Base-by-base conservation (phyloP, 164 flowering plant species). In the Stephania japonica region DNA sequence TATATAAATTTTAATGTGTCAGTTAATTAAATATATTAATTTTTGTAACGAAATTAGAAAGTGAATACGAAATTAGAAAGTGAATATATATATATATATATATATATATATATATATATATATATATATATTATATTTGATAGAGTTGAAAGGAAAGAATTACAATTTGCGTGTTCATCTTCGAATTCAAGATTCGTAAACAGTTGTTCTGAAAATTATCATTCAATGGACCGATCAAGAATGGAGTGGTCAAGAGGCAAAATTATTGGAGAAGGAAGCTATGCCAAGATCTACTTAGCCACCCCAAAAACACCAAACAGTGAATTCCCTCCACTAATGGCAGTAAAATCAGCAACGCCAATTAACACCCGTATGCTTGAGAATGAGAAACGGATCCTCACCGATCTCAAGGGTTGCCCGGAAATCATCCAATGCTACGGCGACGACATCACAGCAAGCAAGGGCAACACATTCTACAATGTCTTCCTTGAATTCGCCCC, bases 171-270 rank as follows among this genome's bases (percentile, higher is more conserved):
- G 14, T 32, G 38, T 32, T 32, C n/a, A 32, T 0, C 38, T 32
- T 32, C 38, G 38, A 32, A 32, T 4, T 32, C 38, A 32, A 32
- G 4, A 32, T 32, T 32, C 38, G 1, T 32, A 1, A 32, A 32
- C 38, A 32, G 4, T 32, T 32, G 38, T 32, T 32, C 38, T 32
- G 38, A 32, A 32, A 32, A 32, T n/a, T n/a, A n/a, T 41, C 50
- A 32, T 10, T 62, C 7, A 26, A 71, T 32, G 38, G 19, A 42
- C 56, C 9, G 18, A 23, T 68, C 19, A 23, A 19, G 8, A 23
- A 86, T 91, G 91, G 87, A 85, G 75, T 90, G 93, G 93, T 68
- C 74, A 7, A 83, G 90, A 75, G 93, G 93, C 9, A 76, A 80
- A 0, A 63, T 72, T 6, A 65, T 90, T n/a, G 97, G 93, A 32